Evolutionary conservation across 1,284 basidiomycete species (phyloP).

Genomic region (Sporisorium sorghi): DNA sequence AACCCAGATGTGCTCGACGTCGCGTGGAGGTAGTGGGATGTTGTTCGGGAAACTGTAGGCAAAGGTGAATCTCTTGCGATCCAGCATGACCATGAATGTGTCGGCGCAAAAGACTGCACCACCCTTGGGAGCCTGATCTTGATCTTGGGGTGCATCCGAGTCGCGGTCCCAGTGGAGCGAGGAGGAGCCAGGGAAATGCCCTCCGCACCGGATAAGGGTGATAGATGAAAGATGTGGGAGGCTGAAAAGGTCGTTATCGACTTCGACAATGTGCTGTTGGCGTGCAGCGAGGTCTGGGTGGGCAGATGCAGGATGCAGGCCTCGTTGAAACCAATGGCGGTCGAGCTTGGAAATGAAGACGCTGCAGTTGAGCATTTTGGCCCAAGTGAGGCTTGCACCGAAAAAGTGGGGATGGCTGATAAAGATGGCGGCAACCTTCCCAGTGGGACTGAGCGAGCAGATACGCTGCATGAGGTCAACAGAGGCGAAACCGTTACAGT

Average conservation of each 20-base stretch:
- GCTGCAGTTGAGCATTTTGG: constrained; percentile 42
- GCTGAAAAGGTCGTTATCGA: constrained; percentile 14
- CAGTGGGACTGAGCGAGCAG: constrained; percentile 26
- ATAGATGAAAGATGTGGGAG: constrained; percentile 25
- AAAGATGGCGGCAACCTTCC: constrained; percentile 31
- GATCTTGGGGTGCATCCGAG: constrained; percentile 3
- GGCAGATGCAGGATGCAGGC: constrained; percentile 14
- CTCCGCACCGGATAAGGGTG: constrained; percentile 33
- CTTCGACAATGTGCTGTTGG: constrained; percentile 17
- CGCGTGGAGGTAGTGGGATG: constrained; percentile 42
- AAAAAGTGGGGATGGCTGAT: constrained; percentile 48
- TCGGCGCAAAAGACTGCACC: constrained; percentile 40
- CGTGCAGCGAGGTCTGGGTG: constrained; percentile 32
- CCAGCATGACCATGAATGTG: constrained; percentile 33
- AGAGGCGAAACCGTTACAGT: constrained; percentile 36
- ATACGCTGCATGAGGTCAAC: constrained; percentile 31
- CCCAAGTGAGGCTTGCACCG: constrained; percentile 32
- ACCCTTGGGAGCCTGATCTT: neutral
- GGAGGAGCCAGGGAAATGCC: constrained; percentile 33
- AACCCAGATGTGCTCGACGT: constrained; percentile 38
- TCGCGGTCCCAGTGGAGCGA: constrained; percentile 36
- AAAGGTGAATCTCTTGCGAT: constrained; percentile 32
- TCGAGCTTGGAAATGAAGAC: constrained; percentile 48
- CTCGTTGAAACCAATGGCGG: constrained; percentile 39
- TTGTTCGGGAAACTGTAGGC: constrained; percentile 40